phyloP scores from a whole-genome alignment of 352 stramenopile genomes.

The Discostella stelligera region DNA sequence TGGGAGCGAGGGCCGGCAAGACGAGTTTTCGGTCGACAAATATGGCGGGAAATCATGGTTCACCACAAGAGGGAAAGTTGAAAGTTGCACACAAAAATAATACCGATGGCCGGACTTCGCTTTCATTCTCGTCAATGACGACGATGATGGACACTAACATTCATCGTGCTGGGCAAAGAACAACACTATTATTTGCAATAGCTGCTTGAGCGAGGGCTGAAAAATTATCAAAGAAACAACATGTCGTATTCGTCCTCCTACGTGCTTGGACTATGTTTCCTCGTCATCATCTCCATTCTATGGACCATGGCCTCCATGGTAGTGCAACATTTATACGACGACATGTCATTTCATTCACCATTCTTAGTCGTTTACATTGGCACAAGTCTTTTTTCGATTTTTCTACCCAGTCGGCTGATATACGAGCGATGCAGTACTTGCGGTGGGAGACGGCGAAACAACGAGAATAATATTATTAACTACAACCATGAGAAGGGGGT shows the following conservation, averaged over 20 bases:
- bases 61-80: too few species aligned
- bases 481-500: conserved; percentile 3
- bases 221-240: too few species aligned
- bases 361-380: conserved; percentile 80
- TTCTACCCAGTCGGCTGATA: conserved; percentile 57
- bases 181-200: too few species aligned
- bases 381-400: conserved; percentile 70
- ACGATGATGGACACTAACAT: too few species aligned
- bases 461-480: not conserved
- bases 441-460: not conserved
- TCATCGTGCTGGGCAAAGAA: too few species aligned
- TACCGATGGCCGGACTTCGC: too few species aligned
- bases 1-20: too few species aligned
- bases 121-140: too few species aligned
- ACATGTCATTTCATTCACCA: conserved; percentile 70
- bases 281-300: conserved; percentile 68
- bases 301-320: conserved; percentile 69
- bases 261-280: conserved; percentile 69
- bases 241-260: conserved; percentile 51
- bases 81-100: too few species aligned
- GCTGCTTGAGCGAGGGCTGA: too few species aligned
- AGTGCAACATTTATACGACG: conserved; percentile 69
- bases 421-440: conserved; percentile 25
- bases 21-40: too few species aligned
- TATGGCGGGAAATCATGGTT: too few species aligned